A percentile compares a stretch with the other conserved stretches of the same genome.
These are phyloP conservation scores for Phytophthora capsici DNA, from an alignment of 352 stramenopile species.

Conservation along the genomic window DNA sequence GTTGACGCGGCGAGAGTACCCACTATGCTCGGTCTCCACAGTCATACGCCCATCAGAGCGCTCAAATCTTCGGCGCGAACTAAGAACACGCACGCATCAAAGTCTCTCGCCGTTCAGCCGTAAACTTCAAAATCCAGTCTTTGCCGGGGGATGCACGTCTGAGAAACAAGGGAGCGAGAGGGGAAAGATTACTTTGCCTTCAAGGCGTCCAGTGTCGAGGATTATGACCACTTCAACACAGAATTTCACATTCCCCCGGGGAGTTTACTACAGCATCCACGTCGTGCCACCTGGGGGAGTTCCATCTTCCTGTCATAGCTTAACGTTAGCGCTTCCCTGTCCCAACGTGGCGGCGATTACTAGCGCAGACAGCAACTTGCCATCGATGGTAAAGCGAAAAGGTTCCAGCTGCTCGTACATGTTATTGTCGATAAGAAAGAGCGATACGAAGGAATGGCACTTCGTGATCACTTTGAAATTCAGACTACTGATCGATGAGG, in stretches of 20 bases:
- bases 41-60: constrained; percentile 41
- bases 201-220: background rate
- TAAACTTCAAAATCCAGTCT: constrained; percentile 43
- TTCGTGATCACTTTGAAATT: background rate
- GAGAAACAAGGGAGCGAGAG: constrained; percentile 2
- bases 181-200: constrained; percentile 6
- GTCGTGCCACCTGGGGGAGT: background rate
- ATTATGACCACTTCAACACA: constrained; percentile 11
- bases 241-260: constrained; percentile 11
- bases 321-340: background rate
- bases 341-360: background rate
- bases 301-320: too few relatives aligned
- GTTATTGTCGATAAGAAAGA: constrained; percentile 4
- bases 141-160: constrained; percentile 19
- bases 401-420: constrained; percentile 14
- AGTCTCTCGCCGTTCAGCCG: constrained; percentile 23
- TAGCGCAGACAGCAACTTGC: background rate
- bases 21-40: constrained; percentile 33
- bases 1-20: constrained; percentile 20
- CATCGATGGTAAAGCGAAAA: too few relatives aligned
- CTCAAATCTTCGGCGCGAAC: constrained; percentile 18
- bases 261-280: constrained; percentile 4
- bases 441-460: background rate
- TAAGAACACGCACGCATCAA: constrained; percentile 23
- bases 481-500: background rate